These are phyloP conservation scores for Penicillium sp. DNA, from an alignment of 2,329 filamentous ascomycete species.

Conservation along the genomic window DNA sequence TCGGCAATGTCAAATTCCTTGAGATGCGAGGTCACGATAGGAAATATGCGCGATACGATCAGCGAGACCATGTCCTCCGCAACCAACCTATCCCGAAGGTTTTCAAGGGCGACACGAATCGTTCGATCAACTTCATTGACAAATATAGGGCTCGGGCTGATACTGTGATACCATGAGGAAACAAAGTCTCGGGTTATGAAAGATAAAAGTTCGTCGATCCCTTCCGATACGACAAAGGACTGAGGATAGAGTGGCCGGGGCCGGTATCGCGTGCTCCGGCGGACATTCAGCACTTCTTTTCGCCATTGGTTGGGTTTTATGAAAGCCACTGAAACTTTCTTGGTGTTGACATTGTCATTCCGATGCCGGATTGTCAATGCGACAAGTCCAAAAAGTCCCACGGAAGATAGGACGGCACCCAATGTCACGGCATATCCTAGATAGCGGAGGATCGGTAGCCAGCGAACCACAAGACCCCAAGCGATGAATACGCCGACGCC, in stretches of 20 bases:
- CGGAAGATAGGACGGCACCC: slow-evolving; percentile 59
- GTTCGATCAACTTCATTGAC: slow-evolving; percentile 81
- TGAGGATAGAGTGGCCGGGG: slow-evolving; percentile 70
- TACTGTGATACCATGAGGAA: slow-evolving; percentile 80
- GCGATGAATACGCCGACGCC: slow-evolving; percentile 61
- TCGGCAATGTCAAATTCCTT: slow-evolving; percentile 91
- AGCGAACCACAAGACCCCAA: slow-evolving; percentile 83
- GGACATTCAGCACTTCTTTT: slow-evolving; percentile 66
- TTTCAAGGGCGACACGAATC: slow-evolving; percentile 69
- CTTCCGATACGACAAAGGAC: slow-evolving; percentile 74
- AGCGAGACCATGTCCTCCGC: slow-evolving; percentile 81
- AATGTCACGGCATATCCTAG: slow-evolving; percentile 77
- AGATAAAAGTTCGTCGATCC: slow-evolving; percentile 74
- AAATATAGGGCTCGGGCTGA: slow-evolving; percentile 78
- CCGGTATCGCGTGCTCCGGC: slow-evolving; percentile 65
- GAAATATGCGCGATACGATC: slow-evolving; percentile 77
- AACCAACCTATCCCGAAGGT: slow-evolving; percentile 69
- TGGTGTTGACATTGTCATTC: slow-evolving; percentile 43
- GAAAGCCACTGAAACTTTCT: slow-evolving; percentile 56
- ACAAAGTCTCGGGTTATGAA: slow-evolving; percentile 82
- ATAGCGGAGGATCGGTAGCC: slow-evolving; percentile 79
- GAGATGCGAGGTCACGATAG: slow-evolving; percentile 83
- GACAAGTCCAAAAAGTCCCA: slow-evolving; percentile 59
- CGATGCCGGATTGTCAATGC: slow-evolving; percentile 54
- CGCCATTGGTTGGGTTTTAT: slow-evolving; percentile 65